Conservation (phyloP, 1,284 basidiomycete genomes). For the Microbotryum violaceum region DNA sequence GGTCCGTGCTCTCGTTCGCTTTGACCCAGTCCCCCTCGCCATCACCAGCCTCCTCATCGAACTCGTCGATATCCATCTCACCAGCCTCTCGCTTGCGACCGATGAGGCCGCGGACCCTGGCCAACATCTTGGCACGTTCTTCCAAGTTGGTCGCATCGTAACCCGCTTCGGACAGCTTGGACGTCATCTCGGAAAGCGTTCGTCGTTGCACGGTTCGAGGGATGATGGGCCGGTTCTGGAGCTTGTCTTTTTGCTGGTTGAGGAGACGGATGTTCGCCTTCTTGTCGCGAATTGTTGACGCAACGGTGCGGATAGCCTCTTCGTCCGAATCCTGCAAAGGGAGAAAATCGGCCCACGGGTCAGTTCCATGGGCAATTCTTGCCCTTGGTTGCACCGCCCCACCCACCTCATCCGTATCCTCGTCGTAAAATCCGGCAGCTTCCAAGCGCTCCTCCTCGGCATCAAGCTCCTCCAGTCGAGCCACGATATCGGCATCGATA, state of each 20-base stretch:
- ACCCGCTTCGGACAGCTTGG: constrained; percentile 73
- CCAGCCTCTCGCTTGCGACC: constrained; percentile 60
- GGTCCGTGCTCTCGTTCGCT: constrained; percentile 51
- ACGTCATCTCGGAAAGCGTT: constrained; percentile 77
- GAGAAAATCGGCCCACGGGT: constrained; percentile 11
- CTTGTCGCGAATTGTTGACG: constrained; percentile 57
- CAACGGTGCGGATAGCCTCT: constrained; percentile 66
- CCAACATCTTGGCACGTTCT: constrained; percentile 74
- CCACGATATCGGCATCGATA: constrained; percentile 95
- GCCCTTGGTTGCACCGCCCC: too few relatives aligned
- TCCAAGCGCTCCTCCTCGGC: constrained; percentile 90
- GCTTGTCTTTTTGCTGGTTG: constrained; percentile 77
- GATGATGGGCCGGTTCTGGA: constrained; percentile 75
- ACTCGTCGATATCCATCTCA: constrained; percentile 46
- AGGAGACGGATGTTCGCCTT: constrained; percentile 59
- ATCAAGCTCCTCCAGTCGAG: constrained; percentile 94
- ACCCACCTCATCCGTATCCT: constrained; percentile 64
- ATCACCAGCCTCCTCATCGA: constrained; percentile 49
- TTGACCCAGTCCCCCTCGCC: constrained; percentile 56
- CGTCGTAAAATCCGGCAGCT: constrained; percentile 89
- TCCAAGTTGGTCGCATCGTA: constrained; percentile 82
- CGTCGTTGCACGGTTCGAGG: constrained; percentile 77
- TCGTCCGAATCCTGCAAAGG: constrained; percentile 70
- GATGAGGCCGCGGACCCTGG: constrained; percentile 60
- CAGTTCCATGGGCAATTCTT: neutral